Conservation (phyloP, 805 yeast species). For the Candida krabiensis region DNA sequence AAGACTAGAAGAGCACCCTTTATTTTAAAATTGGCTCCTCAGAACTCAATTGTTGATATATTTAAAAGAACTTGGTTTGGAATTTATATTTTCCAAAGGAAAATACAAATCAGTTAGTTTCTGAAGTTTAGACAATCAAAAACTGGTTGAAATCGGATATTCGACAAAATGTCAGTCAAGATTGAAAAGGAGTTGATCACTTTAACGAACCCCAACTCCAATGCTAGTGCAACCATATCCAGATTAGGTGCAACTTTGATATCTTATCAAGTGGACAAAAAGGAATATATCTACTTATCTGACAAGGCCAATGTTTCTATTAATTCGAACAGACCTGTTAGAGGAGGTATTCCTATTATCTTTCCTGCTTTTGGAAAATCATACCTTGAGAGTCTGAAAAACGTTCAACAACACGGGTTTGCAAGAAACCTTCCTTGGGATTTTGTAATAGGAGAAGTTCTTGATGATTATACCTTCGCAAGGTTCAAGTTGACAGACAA, state of each 20-base stretch:
- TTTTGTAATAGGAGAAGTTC: constrained; percentile 18
- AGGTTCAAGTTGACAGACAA: constrained; percentile 11
- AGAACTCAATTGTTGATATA: too few relatives aligned
- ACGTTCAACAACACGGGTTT: constrained; percentile 23
- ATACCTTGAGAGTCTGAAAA: constrained; percentile 14
- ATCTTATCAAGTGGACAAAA: constrained; percentile 11
- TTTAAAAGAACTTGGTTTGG: too few relatives aligned
- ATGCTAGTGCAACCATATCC: constrained; percentile 11
- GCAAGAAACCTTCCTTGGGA: constrained; percentile 22
- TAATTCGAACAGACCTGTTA: constrained; percentile 12
- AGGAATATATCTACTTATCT: constrained; percentile 18
- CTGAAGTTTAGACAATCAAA: too few relatives aligned
- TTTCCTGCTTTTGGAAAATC: constrained; percentile 25
- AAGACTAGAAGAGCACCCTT: too few relatives aligned
- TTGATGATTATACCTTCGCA: constrained; percentile 15
- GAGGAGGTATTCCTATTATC: constrained; percentile 22
- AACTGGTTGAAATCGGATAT: too few relatives aligned
- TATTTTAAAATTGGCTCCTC: too few relatives aligned
- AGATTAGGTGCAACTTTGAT: constrained; percentile 19
- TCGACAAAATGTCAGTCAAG: constrained; percentile 16
- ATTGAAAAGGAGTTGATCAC: constrained; percentile 13
- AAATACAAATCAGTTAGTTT: too few relatives aligned
- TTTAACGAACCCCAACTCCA: constrained; percentile 8
- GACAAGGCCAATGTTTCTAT: constrained; percentile 15
- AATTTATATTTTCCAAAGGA: too few relatives aligned